Evolutionary conservation across 495 filamentous ascomycete genomes (phyloP).

Genomic region (Neurospora tetrasperma): DNA sequence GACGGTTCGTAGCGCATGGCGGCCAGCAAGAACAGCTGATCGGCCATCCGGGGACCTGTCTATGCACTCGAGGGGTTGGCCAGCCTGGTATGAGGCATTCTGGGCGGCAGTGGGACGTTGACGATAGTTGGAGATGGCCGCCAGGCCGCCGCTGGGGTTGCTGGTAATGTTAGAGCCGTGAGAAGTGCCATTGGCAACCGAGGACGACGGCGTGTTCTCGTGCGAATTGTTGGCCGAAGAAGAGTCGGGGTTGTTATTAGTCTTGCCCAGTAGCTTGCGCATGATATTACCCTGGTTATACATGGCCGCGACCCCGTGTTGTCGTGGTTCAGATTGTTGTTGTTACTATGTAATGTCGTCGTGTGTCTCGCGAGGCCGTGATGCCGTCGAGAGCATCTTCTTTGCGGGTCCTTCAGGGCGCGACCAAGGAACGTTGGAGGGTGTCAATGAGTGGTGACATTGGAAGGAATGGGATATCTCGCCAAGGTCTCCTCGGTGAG

Average conservation of each 20-base stretch:
- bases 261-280: conserved; percentile 42
- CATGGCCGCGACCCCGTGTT: conserved; percentile 10
- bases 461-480: neutral
- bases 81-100: conserved; percentile 61
- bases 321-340: neutral
- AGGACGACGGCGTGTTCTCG: neutral
- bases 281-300: conserved; percentile 40
- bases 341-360: neutral
- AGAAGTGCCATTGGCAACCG: conserved; percentile 5
- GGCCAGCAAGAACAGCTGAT: conserved; percentile 69
- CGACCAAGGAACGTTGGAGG: neutral
- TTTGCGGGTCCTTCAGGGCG: neutral
- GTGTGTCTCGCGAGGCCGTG: neutral
- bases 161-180: conserved; percentile 23
- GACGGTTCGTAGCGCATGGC: conserved; percentile 77
- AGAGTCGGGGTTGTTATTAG: conserved; percentile 18
- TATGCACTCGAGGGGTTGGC: conserved; percentile 61
- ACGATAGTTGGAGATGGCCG: conserved; percentile 29
- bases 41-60: conserved; percentile 69
- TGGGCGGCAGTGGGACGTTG: conserved; percentile 51
- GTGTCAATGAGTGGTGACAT: neutral
- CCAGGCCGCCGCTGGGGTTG: conserved; percentile 19
- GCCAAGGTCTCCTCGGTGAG: neutral
- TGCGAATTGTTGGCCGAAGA: conserved; percentile 24
- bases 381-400: neutral